Base-by-base conservation (phyloP, 345 rosid species). In the Gossypium turneri region DNA sequence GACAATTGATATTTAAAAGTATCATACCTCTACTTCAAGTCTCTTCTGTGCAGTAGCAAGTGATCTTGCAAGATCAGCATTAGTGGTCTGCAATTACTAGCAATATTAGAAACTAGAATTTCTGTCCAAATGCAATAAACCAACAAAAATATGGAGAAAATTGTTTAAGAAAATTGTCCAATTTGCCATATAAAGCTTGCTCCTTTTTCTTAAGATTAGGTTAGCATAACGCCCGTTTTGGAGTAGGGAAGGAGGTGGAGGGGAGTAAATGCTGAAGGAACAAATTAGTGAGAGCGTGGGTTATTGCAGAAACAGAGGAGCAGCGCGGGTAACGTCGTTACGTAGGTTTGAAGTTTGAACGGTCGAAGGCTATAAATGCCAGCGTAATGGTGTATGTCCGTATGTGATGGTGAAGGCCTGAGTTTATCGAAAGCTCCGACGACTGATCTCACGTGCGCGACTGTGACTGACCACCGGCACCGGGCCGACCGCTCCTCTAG, bases 41-140 rank as follows among this genome's bases (percentile, higher is more conserved):
- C 88, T 89, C 90, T 92, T 91, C 84, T 89, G 99, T 66, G 87
- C 82, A 38, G 88, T 75, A 72, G 97, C 98, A 79, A 92, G 82
- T 71, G 91, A 88, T 81, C 88, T 90, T 50, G 98, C 92, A 79
- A 94, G 98, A 76, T 92, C 95, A 79, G 93, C 92, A 80, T 92
- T 92, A 78, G 88, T 80, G 50, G 87, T 91, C 99, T 94, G 91
- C 83, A 90, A 80, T 74, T 71, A 78, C 73, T 29, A 71, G 75
- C 62, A 74, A 73, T 63, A 57, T 81, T 50, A 84, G 79, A 77
- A 62, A 67, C 67, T 69, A 51, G 29, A 72, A 62, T 41, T 56
- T 73, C 75, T 27, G 4, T 16, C 55, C 17, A 22, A 73, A 59
- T 61, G 47, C 57, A 61, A 47, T 9, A 47, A 24, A 25, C 47